Base-by-base conservation (phyloP, 768 basidiomycete species). In the Lentinus brumalis region DNA sequence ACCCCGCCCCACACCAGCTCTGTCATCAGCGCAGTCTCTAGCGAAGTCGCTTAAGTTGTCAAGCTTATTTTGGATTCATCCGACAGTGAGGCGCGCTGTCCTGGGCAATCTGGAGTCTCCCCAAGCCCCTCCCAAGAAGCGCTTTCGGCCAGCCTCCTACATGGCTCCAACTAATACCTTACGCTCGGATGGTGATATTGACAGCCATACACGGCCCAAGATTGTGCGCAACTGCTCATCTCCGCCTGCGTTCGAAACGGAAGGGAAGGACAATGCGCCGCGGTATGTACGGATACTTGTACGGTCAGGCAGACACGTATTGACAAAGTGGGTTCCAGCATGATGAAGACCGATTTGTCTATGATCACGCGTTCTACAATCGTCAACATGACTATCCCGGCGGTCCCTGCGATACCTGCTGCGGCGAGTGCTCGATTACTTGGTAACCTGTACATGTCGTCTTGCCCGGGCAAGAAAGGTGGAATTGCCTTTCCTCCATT, bases 391-490 rank as follows among this genome's bases (percentile, higher is more conserved):
- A 9, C 38, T 12, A 26, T 62, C 8, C 59, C 60, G 7, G 35
- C 49, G 11, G 62, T 56, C 8, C 57, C 59, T 14, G 14, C 30
- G 15, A 55, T 61, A 9, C 63, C 63, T 0, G 21, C 54, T 2
- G 5, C 51, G 15, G 47, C 49, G 6, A 35, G 49, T 12, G n/a
- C 38, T 16, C 55, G 30, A n/a, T 9, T 57, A 12, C 74, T 96
- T 9, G 96, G 96, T n/a, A 98, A 98, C 72, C 76, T 98, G 21
- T 82, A 89, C 53, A 74, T 98, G 35, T 94, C 91, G 6, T 94
- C 92, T 6, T 98, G 96, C 76, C 96, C 96, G 2, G 96, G 96
- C 4, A 98, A 98, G 75, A 94, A 97, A 81, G 88, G 89, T 88
- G 32, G 35, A 35, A 11, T 35, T 10, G 73, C 60, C 5, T 10